phyloP scores from a whole-genome alignment of 176 grass and related monocot species.

The Rhynchospora tenuis region DNA sequence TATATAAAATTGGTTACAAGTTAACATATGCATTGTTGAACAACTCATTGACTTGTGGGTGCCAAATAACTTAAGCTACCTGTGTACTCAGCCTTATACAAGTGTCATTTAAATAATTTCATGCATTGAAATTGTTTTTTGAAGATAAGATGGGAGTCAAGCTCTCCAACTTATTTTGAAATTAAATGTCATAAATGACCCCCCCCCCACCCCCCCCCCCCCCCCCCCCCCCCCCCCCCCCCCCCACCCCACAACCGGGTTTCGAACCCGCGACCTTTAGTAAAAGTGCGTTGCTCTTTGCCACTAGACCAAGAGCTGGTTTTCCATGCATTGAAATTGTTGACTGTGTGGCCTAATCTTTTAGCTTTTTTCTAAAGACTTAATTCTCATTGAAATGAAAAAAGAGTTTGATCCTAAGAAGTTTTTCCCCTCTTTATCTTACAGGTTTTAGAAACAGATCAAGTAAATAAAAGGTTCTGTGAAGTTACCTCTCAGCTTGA shows the following conservation, averaged over 20 bases:
- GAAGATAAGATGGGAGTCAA: no score
- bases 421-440: conserved; percentile 30
- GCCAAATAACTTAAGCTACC: neutral
- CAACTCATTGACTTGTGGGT: neutral
- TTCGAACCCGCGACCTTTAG: no score
- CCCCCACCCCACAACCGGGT: no score
- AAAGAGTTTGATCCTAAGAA: neutral
- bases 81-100: neutral
- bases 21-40: neutral
- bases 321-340: neutral
- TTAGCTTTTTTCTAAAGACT: neutral
- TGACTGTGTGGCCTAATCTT: neutral
- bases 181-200: no score
- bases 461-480: conserved; percentile 59
- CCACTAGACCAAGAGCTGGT: no score
- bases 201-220: no score
- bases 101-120: neutral
- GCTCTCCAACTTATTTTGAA: no score
- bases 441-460: conserved; percentile 82
- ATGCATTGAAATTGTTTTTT: neutral
- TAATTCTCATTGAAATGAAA: neutral
- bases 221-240: no score
- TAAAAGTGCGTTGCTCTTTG: no score
- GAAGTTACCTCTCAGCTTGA: conserved; percentile 72
- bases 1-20: neutral